Percentiles rank a stretch among this genome's conserved stretches.
phyloP scores from a whole-genome alignment of 1,284 basidiomycete species.

The Apiotrichum laibachii region DNA sequence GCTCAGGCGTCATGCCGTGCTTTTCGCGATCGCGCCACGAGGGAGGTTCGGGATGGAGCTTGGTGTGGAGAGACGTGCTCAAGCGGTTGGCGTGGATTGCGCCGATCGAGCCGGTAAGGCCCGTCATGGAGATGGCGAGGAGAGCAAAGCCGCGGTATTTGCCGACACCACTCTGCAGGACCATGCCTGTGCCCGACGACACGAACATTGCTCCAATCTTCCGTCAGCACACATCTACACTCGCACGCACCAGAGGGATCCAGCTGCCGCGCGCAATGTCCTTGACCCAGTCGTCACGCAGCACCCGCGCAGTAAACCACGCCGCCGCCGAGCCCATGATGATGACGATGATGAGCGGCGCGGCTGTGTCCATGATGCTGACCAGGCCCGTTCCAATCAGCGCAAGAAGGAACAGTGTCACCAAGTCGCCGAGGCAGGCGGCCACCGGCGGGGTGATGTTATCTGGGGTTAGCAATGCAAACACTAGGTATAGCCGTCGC shows the following conservation, averaged over 20 bases:
- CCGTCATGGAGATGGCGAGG: constrained; percentile 83
- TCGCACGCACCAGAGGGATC: constrained; percentile 67
- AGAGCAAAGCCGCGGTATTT: constrained; percentile 84
- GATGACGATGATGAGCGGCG: constrained; percentile 62
- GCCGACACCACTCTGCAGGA: constrained; percentile 83
- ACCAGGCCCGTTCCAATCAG: constrained; percentile 62
- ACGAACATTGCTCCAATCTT: constrained; percentile 79
- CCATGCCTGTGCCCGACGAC: constrained; percentile 83
- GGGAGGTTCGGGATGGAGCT: constrained; percentile 30
- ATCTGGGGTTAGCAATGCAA: constrained; percentile 56
- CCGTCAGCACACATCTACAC: not conserved
- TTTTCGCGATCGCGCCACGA: not conserved
- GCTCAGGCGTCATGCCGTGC: constrained; percentile 35
- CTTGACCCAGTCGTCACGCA: constrained; percentile 52
- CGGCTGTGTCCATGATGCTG: constrained; percentile 61
- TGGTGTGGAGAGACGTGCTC: constrained; percentile 60
- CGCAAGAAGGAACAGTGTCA: constrained; percentile 79
- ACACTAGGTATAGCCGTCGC: not conserved
- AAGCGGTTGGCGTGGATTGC: constrained; percentile 88
- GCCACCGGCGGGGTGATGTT: constrained; percentile 95
- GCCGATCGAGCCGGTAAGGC: constrained; percentile 81
- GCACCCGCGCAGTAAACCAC: constrained; percentile 55
- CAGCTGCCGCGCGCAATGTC: constrained; percentile 76
- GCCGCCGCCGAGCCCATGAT: constrained; percentile 58
- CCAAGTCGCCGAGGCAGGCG: constrained; percentile 84